Conservation (phyloP, 2,329 filamentous ascomycete species). For the Fusarium sp. region DNA sequence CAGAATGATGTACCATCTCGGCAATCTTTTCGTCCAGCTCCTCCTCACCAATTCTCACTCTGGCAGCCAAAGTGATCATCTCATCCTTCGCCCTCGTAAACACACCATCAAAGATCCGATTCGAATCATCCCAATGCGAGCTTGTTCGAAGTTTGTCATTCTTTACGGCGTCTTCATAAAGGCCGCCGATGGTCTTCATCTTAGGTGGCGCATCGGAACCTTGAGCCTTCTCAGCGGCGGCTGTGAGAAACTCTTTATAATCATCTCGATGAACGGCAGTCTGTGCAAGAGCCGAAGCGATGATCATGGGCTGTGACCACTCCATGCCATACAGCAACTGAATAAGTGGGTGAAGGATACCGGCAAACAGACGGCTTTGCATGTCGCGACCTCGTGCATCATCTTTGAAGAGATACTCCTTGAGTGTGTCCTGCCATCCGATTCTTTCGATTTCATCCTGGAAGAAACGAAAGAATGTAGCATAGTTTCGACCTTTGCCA, state of each 20-base stretch:
- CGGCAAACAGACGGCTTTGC: slow-evolving; percentile 73
- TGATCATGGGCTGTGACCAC: slow-evolving; percentile 81
- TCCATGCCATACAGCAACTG: slow-evolving; percentile 88
- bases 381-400: slow-evolving; percentile 74
- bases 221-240: slow-evolving; percentile 51
- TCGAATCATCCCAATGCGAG: slow-evolving; percentile 59
- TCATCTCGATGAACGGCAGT: slow-evolving; percentile 73
- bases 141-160: slow-evolving; percentile 67
- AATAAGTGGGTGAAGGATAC: slow-evolving; percentile 71
- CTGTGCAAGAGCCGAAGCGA: slow-evolving; percentile 84
- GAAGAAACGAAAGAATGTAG: slow-evolving; percentile 82
- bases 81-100: slow-evolving; percentile 69
- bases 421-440: slow-evolving; percentile 68
- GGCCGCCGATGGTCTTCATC: slow-evolving; percentile 53
- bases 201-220: slow-evolving; percentile 7
- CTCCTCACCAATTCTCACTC: slow-evolving; percentile 65
- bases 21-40: slow-evolving; percentile 65
- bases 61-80: slow-evolving; percentile 68
- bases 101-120: slow-evolving; percentile 76
- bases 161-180: slow-evolving; percentile 67
- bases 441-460: slow-evolving; percentile 74
- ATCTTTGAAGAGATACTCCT: slow-evolving; percentile 74
- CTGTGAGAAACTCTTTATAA: slow-evolving; percentile 65
- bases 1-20: slow-evolving; percentile 74
- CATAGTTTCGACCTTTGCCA: slow-evolving; percentile 71